Evolutionary conservation across 768 basidiomycete species (phyloP).

Genomic region (Trametes gibbosa): DNA sequence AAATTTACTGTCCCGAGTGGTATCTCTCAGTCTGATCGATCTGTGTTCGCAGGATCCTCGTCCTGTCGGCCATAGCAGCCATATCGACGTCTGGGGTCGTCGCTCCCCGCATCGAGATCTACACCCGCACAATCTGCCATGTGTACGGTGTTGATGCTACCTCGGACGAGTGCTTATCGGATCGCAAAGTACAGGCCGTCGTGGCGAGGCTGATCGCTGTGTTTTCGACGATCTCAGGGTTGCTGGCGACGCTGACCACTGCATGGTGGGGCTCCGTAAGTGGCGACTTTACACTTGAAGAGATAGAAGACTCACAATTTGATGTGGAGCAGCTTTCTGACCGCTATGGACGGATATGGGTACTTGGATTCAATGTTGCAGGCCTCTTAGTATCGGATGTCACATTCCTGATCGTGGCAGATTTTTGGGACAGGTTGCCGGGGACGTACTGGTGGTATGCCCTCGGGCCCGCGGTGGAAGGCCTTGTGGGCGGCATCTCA

Average conservation of each 20-base stretch:
- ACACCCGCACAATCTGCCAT: conserved; percentile 68
- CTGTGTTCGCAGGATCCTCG: conserved; percentile 49
- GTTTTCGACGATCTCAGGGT: conserved; percentile 54
- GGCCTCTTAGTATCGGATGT: conserved; percentile 64
- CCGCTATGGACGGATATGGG: conserved; percentile 65
- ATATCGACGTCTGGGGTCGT: conserved; percentile 54
- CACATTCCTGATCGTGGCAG: conserved; percentile 64
- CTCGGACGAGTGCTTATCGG: conserved; percentile 48
- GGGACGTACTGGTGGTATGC: conserved; percentile 83
- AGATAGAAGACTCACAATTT: background rate
- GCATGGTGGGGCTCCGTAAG: conserved; percentile 82
- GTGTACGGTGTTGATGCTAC: conserved; percentile 39
- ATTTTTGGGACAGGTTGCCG: conserved; percentile 58
- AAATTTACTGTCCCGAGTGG: no score
- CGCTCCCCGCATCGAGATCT: conserved; percentile 73
- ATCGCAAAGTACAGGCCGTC: conserved; percentile 68
- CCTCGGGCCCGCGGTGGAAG: conserved; percentile 63
- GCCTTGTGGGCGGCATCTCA: conserved; percentile 56
- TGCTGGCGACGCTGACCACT: conserved; percentile 73
- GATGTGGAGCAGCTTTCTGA: conserved; percentile 59
- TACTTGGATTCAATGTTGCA: conserved; percentile 56
- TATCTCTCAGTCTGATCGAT: background rate
- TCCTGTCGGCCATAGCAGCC: conserved; percentile 49
- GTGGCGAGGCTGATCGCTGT: conserved; percentile 69
- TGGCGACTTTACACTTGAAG: background rate